Conservation (phyloP, 768 basidiomycete species). For the Pseudohyphozyma bogoriensis region DNA sequence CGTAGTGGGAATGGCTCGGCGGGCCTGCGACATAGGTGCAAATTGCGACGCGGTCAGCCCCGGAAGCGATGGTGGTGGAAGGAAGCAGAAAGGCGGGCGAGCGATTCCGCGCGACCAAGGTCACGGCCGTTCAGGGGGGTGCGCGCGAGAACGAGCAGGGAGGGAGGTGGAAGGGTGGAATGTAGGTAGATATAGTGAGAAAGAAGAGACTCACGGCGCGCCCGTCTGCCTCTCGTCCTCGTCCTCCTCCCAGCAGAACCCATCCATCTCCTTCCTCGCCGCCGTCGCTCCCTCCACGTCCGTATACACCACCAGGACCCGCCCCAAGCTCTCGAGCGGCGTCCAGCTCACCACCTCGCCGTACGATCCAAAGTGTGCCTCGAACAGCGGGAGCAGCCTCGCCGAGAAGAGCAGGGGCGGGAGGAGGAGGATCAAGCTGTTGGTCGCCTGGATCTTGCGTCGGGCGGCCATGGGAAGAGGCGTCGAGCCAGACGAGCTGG, state of each 20-base stretch:
- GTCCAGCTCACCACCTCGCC: constrained; percentile 78
- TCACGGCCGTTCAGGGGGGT: too few species aligned
- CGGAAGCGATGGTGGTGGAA: constrained; percentile 22
- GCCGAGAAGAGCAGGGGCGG: constrained; percentile 64
- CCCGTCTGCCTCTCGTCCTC: constrained; percentile 53
- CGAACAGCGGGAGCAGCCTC: constrained; percentile 33
- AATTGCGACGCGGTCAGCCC: too few species aligned
- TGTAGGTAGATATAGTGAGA: too few species aligned
- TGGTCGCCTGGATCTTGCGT: constrained; percentile 46
- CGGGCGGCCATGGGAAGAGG: too few species aligned
- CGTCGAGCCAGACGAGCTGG: too few species aligned
- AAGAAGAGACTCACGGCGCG: too few species aligned
- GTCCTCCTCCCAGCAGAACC: constrained; percentile 34
- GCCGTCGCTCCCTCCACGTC: constrained; percentile 53
- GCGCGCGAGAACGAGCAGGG: too few species aligned
- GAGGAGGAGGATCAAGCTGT: constrained; percentile 74
- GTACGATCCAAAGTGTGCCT: constrained; percentile 61
- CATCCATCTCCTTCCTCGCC: constrained; percentile 47
- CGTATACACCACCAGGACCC: constrained; percentile 26
- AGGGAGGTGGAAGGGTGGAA: too few species aligned
- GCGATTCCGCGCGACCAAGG: too few species aligned
- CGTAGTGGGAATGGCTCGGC: constrained; percentile 48
- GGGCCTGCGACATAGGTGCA: not conserved
- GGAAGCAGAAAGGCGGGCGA: constrained; percentile 8
- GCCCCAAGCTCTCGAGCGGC: constrained; percentile 18